Conservation (phyloP, 2,329 filamentous ascomycete species). For the Pestalotiopsis fici region DNA sequence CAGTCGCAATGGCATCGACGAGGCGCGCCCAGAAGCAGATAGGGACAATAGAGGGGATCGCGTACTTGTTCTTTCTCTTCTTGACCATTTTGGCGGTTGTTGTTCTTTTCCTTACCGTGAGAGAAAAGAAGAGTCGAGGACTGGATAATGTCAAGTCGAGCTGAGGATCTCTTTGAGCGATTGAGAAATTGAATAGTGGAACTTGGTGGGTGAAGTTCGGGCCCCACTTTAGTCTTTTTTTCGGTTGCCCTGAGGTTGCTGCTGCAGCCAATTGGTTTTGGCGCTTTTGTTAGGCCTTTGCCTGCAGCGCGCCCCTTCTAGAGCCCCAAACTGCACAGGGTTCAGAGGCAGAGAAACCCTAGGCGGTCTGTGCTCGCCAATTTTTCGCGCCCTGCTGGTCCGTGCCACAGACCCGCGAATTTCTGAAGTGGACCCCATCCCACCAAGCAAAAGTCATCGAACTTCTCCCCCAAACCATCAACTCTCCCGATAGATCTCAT, state of each 20-base stretch:
- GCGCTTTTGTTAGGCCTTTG: background rate
- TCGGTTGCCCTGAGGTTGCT: background rate
- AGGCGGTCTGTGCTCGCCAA: conserved; percentile 2
- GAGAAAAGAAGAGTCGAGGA: conserved; percentile 1
- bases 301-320: background rate
- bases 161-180: background rate
- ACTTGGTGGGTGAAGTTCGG: conserved; percentile 2
- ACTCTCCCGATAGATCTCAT: conserved; percentile 30
- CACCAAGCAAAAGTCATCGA: conserved; percentile 4
- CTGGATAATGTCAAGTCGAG: background rate
- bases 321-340: background rate
- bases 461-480: conserved; percentile 22
- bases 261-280: conserved; percentile 1
- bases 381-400: background rate
- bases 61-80: conserved; percentile 71
- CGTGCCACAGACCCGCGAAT: conserved; percentile 2
- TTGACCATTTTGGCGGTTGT: conserved; percentile 66
- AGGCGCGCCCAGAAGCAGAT: background rate
- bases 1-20: background rate
- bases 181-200: background rate
- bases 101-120: conserved; percentile 26
- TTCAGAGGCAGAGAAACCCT: background rate
- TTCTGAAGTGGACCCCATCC: background rate
- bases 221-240: background rate
- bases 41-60: conserved; percentile 16